Percentiles rank a stretch among this genome's conserved stretches.
These are phyloP conservation scores for Wallemia hederae DNA, from an alignment of 1,284 basidiomycete genomes.

Conservation along the genomic window DNA sequence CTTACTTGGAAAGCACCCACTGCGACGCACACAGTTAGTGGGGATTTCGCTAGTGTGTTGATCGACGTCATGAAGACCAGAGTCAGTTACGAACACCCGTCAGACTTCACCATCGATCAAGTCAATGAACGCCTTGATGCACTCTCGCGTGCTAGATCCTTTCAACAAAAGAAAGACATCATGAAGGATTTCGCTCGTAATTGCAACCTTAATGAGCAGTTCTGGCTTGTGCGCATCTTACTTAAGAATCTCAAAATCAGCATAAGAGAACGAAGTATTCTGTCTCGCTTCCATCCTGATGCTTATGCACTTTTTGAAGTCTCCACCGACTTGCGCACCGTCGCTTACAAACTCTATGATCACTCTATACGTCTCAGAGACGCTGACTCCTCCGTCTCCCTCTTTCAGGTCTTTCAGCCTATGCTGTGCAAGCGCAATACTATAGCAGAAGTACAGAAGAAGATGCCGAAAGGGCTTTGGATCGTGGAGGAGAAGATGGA, in stretches of 20 bases:
- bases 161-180: conserved; percentile 38
- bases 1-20: neutral
- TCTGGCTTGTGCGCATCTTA: conserved; percentile 75
- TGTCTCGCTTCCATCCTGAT: conserved; percentile 64
- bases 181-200: conserved; percentile 45
- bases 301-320: conserved; percentile 73
- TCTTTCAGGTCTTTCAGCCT: conserved; percentile 52
- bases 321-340: conserved; percentile 72
- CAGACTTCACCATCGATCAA: conserved; percentile 35
- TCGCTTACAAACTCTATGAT: conserved; percentile 29
- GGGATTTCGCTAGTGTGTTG: neutral
- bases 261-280: conserved; percentile 43
- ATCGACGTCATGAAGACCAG: neutral
- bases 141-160: conserved; percentile 28
- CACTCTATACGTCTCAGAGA: conserved; percentile 5
- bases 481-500: conserved; percentile 87
- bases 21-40: neutral
- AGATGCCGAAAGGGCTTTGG: conserved; percentile 30
- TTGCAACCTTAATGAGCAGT: conserved; percentile 49
- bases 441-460: conserved; percentile 11
- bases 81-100: neutral
- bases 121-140: conserved; percentile 51
- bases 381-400: neutral
- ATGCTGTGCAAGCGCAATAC: conserved; percentile 73
- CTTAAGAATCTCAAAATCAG: conserved; percentile 35